Evolutionary conservation across 768 basidiomycete species (phyloP).

Genomic region (Rhizopogon vulgaris): DNA sequence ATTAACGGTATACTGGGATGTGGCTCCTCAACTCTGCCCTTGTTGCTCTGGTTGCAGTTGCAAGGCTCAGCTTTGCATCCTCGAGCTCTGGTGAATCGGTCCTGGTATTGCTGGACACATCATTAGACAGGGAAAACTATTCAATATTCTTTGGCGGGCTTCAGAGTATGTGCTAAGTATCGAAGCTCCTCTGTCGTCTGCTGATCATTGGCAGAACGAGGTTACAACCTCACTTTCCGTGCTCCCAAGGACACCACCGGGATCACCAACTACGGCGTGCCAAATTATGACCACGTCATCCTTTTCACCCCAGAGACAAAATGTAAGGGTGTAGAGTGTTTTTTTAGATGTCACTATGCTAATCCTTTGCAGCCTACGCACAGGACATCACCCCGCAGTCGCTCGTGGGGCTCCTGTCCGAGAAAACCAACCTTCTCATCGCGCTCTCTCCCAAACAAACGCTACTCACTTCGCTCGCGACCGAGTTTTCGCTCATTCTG

Average conservation of each 20-base stretch:
- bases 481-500: conserved; percentile 89
- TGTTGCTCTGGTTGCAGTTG: conserved; percentile 23
- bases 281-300: conserved; percentile 80
- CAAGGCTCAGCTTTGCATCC: conserved; percentile 35
- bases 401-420: conserved; percentile 62
- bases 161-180: conserved; percentile 44
- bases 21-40: conserved; percentile 19
- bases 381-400: conserved; percentile 78
- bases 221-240: conserved; percentile 85
- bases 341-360: neutral
- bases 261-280: conserved; percentile 63
- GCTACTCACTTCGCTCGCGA: conserved; percentile 66
- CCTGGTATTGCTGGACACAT: conserved; percentile 77
- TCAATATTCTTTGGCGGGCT: conserved; percentile 79
- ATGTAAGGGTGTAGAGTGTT: conserved; percentile 38
- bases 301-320: conserved; percentile 83
- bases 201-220: conserved; percentile 46
- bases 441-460: conserved; percentile 74
- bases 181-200: neutral
- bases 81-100: conserved; percentile 83
- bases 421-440: conserved; percentile 78
- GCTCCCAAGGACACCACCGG: conserved; percentile 71
- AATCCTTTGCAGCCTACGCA: conserved; percentile 45
- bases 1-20: conserved; percentile 16
- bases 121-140: conserved; percentile 60